Conservation (phyloP, 495 filamentous ascomycete genomes). For the Aspergillus diversus region DNA sequence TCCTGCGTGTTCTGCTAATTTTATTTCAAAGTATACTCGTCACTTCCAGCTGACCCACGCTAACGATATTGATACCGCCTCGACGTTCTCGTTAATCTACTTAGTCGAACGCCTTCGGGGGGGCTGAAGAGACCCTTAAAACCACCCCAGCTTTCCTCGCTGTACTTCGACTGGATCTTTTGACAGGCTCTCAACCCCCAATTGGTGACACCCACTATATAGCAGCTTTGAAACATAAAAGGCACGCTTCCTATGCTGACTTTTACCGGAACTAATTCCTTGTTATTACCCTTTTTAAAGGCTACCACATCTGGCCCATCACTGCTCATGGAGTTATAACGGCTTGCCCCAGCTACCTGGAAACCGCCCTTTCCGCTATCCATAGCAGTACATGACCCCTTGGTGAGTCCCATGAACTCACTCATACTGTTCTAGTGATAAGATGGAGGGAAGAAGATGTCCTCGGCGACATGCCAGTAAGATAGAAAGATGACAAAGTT, state of each 20-base stretch:
- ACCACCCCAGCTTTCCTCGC: too few species aligned
- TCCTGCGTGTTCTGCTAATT: too few species aligned
- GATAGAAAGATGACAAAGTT: constrained; percentile 87
- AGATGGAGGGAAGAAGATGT: constrained; percentile 82
- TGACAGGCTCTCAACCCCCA: too few species aligned
- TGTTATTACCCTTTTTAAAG: constrained; percentile 62
- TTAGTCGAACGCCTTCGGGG: too few species aligned
- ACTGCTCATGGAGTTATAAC: constrained; percentile 67
- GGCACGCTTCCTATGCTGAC: constrained; percentile 66
- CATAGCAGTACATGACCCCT: constrained; percentile 71
- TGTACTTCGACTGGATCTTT: too few species aligned
- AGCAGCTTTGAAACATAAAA: constrained; percentile 75
- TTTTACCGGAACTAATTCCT: constrained; percentile 59
- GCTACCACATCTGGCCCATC: constrained; percentile 63
- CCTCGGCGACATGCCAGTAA: constrained; percentile 75
- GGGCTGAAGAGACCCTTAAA: too few species aligned
- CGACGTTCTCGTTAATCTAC: too few species aligned
- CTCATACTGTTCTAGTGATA: constrained; percentile 86
- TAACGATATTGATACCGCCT: too few species aligned
- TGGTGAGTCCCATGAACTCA: constrained; percentile 56
- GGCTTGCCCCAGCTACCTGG: constrained; percentile 60
- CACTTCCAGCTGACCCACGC: too few species aligned
- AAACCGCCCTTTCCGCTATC: constrained; percentile 65
- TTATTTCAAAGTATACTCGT: too few species aligned
- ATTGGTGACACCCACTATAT: too few species aligned